These are phyloP conservation scores for Colletotrichum sp. DNA, from an alignment of 2,329 filamentous ascomycete species.

Conservation along the genomic window DNA sequence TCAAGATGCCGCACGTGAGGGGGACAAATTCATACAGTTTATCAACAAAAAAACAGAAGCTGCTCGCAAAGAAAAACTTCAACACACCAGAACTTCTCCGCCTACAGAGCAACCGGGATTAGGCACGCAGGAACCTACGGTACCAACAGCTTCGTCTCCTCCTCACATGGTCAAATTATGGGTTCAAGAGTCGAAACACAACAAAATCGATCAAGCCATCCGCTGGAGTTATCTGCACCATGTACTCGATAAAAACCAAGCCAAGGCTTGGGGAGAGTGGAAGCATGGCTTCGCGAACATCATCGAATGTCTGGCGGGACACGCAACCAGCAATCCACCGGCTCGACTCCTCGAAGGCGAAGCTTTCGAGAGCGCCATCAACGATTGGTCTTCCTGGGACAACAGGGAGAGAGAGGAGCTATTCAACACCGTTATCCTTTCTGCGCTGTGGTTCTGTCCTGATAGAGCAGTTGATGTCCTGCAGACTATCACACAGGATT, in stretches of 20 bases:
- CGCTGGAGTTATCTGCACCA: background rate
- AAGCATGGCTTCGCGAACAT: background rate
- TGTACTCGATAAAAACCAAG: background rate
- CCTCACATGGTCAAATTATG: background rate
- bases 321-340: background rate
- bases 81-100: background rate
- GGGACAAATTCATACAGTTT: background rate
- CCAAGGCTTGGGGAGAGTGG: background rate
- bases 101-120: background rate
- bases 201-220: background rate
- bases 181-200: background rate
- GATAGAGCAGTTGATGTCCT: constrained; percentile 36
- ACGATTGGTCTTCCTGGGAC: constrained; percentile 22
- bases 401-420: background rate
- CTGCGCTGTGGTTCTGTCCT: constrained; percentile 36
- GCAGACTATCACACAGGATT: constrained; percentile 41
- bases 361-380: constrained; percentile 27
- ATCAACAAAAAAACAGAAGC: background rate
- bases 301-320: background rate
- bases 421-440: constrained; percentile 41
- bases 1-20: background rate
- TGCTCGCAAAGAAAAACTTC: constrained; percentile 17
- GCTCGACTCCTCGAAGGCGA: constrained; percentile 31
- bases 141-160: background rate
- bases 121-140: background rate